Evolutionary conservation across 441 rosid genomes (phyloP), one percentile per base, ranked within the genome.

Genomic region (Pelargonium australe): DNA sequence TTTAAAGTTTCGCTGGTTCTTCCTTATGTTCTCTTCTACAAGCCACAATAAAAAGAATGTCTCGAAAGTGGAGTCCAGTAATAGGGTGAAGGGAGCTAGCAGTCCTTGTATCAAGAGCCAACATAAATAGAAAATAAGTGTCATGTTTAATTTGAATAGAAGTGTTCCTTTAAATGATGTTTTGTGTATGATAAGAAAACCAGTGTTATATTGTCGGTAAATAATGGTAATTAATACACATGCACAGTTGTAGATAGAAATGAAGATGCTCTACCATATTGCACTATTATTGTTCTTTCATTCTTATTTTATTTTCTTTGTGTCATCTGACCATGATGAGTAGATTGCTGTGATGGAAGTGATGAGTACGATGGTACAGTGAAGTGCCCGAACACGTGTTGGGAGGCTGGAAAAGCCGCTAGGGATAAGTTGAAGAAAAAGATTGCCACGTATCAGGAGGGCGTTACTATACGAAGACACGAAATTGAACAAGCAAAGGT

Each of bases 291-390:
- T 3, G 4, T 1, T 8, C 6, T 47, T 8, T 47, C 13, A 47
- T 34, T 34, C 53, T 47, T 8, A 47, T 9, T 47, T 73, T n/a
- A 43, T 31, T 66, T 69, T 64, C 63, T 75, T 76, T 28, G 55
- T 66, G 70, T 5, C 4, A 34, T 34, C 37, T 34, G 37, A 34
- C 64, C 19, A 0, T 8, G 66, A 17, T 66, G 70, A 40, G 75
- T 84, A 94, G 96, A 91, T 80, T 94, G 97, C 77, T 94, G 99
- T 77, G 99, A 91, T 70, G 97, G 99, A 70, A 94, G 96, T 74
- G 99, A 94, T 49, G 99, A 94, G 78, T 91, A 94, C 77, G 97
- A 86, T 75, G 94, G 94, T 60, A 73, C 76, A 78, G 81, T 86
- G 47, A 77, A 82, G 68, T 94, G 99, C 79, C 74, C 77, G 61